These are phyloP conservation scores for Arbutus unedo DNA, from an alignment of 148 eudicot genomes.

Conservation along the genomic window DNA sequence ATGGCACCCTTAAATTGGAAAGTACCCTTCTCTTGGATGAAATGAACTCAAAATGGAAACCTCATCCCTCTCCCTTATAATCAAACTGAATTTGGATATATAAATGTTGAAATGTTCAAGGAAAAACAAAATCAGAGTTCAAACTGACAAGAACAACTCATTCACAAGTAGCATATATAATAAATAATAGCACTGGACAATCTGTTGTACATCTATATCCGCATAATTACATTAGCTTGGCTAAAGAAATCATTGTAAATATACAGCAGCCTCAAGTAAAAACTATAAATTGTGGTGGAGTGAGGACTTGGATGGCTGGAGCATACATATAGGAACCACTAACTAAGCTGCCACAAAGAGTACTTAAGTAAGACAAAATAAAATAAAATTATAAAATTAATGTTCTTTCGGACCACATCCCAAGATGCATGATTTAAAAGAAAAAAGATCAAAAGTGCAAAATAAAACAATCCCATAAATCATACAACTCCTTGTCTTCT, in stretches of 20 bases:
- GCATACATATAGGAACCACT: neutral
- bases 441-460: neutral
- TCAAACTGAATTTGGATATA: neutral
- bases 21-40: neutral
- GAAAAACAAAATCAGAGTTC: neutral
- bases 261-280: neutral
- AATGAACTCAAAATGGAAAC: slow-evolving; percentile 5
- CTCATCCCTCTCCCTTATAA: neutral
- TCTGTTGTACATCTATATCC: neutral
- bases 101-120: neutral
- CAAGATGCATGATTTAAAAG: slow-evolving; percentile 4
- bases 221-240: neutral
- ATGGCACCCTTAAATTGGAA: slow-evolving; percentile 5
- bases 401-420: slow-evolving; percentile 3
- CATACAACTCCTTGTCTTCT: neutral
- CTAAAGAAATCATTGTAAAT: neutral
- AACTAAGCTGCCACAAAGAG: slow-evolving; percentile 1
- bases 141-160: neutral
- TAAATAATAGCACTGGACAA: neutral
- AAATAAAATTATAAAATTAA: neutral
- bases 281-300: neutral
- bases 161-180: neutral
- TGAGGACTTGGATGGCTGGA: neutral
- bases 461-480: neutral
- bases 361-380: neutral